Evolutionary conservation across 2,329 filamentous ascomycete species (phyloP).

Genomic region (Diaporthe eres): DNA sequence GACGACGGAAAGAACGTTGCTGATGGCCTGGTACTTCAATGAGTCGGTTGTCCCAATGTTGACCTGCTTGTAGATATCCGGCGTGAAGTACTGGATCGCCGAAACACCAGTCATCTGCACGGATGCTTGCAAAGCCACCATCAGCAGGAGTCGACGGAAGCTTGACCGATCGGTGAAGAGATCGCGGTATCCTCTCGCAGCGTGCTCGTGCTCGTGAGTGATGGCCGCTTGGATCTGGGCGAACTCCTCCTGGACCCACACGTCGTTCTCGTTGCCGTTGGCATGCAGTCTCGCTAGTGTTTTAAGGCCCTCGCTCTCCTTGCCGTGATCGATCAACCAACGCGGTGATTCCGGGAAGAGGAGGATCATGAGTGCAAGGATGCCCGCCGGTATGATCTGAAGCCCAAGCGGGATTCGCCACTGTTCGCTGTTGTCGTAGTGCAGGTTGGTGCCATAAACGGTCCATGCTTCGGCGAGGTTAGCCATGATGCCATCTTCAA

Average conservation of each 20-base stretch:
- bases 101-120: conserved; percentile 35
- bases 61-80: conserved; percentile 31
- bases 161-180: conserved; percentile 24
- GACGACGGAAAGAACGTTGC: conserved; percentile 24
- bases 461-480: conserved; percentile 8
- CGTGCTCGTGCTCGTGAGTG: conserved; percentile 27
- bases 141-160: conserved; percentile 20
- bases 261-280: conserved; percentile 27
- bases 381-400: conserved; percentile 29
- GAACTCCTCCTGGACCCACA: conserved; percentile 27
- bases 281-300: conserved; percentile 26
- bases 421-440: conserved; percentile 11
- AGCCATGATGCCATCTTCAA: neutral
- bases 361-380: conserved; percentile 25
- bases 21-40: conserved; percentile 30
- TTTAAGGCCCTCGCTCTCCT: conserved; percentile 3
- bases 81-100: conserved; percentile 34
- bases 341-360: conserved; percentile 33
- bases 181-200: neutral
- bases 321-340: conserved; percentile 33
- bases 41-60: conserved; percentile 15
- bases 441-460: conserved; percentile 10
- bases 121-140: conserved; percentile 20
- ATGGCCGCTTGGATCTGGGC: conserved; percentile 27
- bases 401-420: conserved; percentile 38